Percentiles rank a stretch among this genome's conserved stretches.
phyloP scores from a whole-genome alignment of 768 basidiomycete genomes.

The Suillus lakei region DNA sequence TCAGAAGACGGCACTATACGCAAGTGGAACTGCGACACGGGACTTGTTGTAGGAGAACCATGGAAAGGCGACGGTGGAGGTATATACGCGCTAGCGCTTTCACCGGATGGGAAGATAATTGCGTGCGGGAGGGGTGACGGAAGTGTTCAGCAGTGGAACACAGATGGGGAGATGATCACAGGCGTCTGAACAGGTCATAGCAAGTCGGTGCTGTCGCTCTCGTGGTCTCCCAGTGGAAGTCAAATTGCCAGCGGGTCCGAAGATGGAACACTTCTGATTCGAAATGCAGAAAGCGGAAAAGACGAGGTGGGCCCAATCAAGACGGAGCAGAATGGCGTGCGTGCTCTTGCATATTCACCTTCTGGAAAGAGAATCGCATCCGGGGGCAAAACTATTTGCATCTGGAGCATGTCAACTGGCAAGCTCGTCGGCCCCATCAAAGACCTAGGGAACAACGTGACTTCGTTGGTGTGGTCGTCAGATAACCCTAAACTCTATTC shows the following conservation, averaged over 20 bases:
- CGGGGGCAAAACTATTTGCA: neutral
- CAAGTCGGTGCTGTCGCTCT: neutral
- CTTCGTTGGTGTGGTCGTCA: neutral
- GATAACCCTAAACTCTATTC: neutral
- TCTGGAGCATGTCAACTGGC: neutral
- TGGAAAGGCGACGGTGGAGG: neutral
- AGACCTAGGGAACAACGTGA: neutral
- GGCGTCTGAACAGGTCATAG: neutral
- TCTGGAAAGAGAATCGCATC: neutral
- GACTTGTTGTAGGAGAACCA: neutral
- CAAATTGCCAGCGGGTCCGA: neutral
- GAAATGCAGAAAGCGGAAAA: neutral
- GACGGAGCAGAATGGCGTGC: neutral
- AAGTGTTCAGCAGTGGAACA: neutral
- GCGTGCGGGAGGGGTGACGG: neutral
- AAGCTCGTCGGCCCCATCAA: neutral
- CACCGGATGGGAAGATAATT: too few species aligned
- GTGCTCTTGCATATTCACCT: neutral
- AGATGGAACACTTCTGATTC: neutral
- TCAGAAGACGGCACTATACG: neutral
- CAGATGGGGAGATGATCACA: neutral
- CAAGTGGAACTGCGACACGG: neutral
- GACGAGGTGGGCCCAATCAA: neutral
- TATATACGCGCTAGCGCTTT: neutral
- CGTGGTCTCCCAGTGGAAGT: neutral